A percentile compares a stretch with the other conserved stretches of the same genome.
Evolutionary conservation across 305 asterid species (phyloP).

Genomic region (Solanum hybrid): DNA sequence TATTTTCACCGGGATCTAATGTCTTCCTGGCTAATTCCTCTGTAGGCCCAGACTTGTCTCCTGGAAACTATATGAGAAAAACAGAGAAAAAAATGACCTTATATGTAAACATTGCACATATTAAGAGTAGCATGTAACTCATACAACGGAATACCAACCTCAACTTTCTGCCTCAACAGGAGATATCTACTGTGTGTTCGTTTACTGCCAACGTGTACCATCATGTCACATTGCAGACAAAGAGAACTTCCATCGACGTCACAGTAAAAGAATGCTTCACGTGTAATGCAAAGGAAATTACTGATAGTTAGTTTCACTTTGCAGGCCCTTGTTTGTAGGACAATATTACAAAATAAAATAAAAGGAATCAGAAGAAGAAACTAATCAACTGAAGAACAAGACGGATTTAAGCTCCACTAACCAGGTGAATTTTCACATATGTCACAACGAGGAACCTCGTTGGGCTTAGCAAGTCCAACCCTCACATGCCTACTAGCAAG

Average conservation of each 20-base stretch:
- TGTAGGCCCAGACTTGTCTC: slow-evolving; percentile 40
- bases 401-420: slow-evolving; percentile 15
- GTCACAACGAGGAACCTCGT: slow-evolving; percentile 74
- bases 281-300: neutral
- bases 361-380: slow-evolving; percentile 4
- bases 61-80: slow-evolving; percentile 56
- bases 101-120: neutral
- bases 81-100: neutral
- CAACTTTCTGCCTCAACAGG: slow-evolving; percentile 78
- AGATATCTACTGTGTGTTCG: slow-evolving; percentile 93
- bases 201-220: slow-evolving; percentile 91
- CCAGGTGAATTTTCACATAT: slow-evolving; percentile 92
- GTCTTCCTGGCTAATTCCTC: slow-evolving; percentile 27
- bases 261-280: slow-evolving; percentile 90
- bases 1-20: slow-evolving; percentile 24
- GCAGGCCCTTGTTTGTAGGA: neutral
- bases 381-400: slow-evolving; percentile 1
- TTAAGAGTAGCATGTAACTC: neutral
- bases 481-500: slow-evolving; percentile 92
- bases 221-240: slow-evolving; percentile 91
- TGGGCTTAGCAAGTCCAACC: slow-evolving; percentile 89
- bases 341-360: slow-evolving; percentile 3
- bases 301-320: neutral
- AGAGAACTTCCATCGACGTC: slow-evolving; percentile 93
- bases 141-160: slow-evolving; percentile 43